phyloP scores from a whole-genome alignment of 2,329 filamentous ascomycete genomes.

The Paraphaeosphaeria sporulosa region DNA sequence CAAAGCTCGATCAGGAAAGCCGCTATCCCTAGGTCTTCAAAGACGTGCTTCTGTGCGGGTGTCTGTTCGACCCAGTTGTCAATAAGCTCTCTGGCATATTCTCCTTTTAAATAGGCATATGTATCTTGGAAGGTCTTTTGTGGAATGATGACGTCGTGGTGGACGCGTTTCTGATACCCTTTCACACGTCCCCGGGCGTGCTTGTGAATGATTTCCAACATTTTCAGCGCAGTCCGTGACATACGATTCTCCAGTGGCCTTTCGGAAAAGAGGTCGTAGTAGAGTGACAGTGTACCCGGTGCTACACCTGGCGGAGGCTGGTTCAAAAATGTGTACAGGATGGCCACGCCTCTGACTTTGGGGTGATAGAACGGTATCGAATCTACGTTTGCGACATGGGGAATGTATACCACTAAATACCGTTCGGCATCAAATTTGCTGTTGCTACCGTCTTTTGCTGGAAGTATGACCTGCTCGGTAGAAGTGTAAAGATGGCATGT shows the following conservation, averaged over 20 bases:
- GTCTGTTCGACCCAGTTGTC: constrained; percentile 85
- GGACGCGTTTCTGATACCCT: constrained; percentile 81
- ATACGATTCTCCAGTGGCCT: constrained; percentile 60
- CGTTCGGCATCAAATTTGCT: constrained; percentile 44
- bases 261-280: constrained; percentile 58
- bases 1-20: constrained; percentile 94
- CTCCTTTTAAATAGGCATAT: constrained; percentile 80
- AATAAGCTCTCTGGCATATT: constrained; percentile 76
- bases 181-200: constrained; percentile 70
- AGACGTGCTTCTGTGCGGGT: constrained; percentile 89
- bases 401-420: constrained; percentile 77
- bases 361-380: constrained; percentile 91
- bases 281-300: constrained; percentile 57
- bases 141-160: constrained; percentile 82
- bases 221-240: constrained; percentile 70
- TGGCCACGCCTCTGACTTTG: constrained; percentile 74
- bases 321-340: constrained; percentile 72
- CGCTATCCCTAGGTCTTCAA: constrained; percentile 90
- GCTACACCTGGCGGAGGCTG: constrained; percentile 32
- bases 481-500: constrained; percentile 76
- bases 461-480: constrained; percentile 22
- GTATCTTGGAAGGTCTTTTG: constrained; percentile 81
- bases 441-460: constrained; percentile 28
- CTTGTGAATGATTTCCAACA: constrained; percentile 74
- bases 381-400: constrained; percentile 68